Percentiles rank a stretch among this genome's conserved stretches.
These are phyloP conservation scores for Penicillium paxilli DNA, from an alignment of 495 filamentous ascomycete species.

Conservation along the genomic window DNA sequence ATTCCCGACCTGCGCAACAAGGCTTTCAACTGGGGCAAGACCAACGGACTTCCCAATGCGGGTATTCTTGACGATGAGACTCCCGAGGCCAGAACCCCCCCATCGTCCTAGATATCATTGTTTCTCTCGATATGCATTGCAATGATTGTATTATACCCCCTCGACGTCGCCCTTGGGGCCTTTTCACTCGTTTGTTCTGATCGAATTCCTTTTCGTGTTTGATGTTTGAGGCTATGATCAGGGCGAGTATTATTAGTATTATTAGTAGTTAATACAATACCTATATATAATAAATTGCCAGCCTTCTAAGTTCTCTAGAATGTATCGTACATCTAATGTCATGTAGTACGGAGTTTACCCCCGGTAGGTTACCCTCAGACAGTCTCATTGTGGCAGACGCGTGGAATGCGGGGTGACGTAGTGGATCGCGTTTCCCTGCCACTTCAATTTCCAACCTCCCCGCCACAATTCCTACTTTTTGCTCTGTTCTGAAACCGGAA, in stretches of 20 bases:
- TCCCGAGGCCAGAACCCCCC: background rate
- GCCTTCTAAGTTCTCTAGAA: too few species aligned
- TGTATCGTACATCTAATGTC: too few species aligned
- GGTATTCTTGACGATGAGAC: background rate
- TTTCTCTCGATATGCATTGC: background rate
- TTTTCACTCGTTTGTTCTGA: constrained; percentile 6
- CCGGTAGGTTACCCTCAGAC: too few species aligned
- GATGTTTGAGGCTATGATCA: constrained; percentile 1
- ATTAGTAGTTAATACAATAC: background rate
- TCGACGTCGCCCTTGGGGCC: constrained; percentile 9
- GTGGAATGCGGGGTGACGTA: constrained; percentile 24
- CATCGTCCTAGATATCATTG: background rate
- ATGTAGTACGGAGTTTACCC: too few species aligned
- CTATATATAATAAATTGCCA: too few species aligned
- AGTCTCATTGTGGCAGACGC: background rate
- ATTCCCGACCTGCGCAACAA: constrained; percentile 45
- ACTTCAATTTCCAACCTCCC: constrained; percentile 5
- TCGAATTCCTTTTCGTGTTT: constrained; percentile 7
- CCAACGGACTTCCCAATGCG: constrained; percentile 35
- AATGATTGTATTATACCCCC: constrained; percentile 29
- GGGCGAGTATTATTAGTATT: background rate
- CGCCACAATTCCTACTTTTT: background rate
- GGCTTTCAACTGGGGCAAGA: constrained; percentile 46
- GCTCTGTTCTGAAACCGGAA: background rate
- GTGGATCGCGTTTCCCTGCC: constrained; percentile 5